Evolutionary conservation across 371 early-diverging fungal genomes (phyloP).

Genomic region (Syncephalis fuscata): DNA sequence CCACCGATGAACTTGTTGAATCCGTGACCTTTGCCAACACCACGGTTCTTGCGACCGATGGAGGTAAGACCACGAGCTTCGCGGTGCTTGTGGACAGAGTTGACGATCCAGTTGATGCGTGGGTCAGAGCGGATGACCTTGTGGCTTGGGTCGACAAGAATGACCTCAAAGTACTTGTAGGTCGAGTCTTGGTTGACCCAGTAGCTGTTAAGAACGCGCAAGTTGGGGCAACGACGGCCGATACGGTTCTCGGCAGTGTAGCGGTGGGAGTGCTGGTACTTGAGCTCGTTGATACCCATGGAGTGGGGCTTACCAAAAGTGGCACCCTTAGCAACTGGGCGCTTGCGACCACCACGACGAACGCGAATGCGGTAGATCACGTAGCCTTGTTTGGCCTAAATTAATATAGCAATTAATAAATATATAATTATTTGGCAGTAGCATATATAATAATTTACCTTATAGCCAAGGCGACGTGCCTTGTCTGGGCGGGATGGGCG

Average conservation of each 20-base stretch:
- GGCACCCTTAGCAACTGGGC: slow-evolving; percentile 92
- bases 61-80: slow-evolving; percentile 97
- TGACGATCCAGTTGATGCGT: slow-evolving; percentile 98
- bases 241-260: slow-evolving; percentile 94
- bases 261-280: slow-evolving; percentile 86
- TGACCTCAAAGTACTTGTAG: slow-evolving; percentile 98
- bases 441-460: slow-evolving; percentile 14
- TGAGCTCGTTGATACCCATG: slow-evolving; percentile 96
- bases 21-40: slow-evolving; percentile 93
- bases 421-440: neutral
- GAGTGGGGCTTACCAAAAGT: slow-evolving; percentile 95
- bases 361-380: slow-evolving; percentile 96
- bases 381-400: slow-evolving; percentile 90
- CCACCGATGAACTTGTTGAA: slow-evolving; percentile 98
- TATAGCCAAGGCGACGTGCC: slow-evolving; percentile 98
- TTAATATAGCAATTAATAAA: neutral
- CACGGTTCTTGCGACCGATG: slow-evolving; percentile 94
- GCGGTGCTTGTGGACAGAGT: slow-evolving; percentile 95
- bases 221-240: slow-evolving; percentile 85
- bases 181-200: slow-evolving; percentile 98
- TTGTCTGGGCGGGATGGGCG: slow-evolving; percentile 98
- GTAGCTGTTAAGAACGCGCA: slow-evolving; percentile 97
- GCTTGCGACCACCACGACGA: slow-evolving; percentile 96
- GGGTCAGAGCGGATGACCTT: slow-evolving; percentile 95
- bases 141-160: slow-evolving; percentile 94